Evolutionary conservation across 108 stramenopile species (phyloP).

Genomic region (Craspedostauros australis): DNA sequence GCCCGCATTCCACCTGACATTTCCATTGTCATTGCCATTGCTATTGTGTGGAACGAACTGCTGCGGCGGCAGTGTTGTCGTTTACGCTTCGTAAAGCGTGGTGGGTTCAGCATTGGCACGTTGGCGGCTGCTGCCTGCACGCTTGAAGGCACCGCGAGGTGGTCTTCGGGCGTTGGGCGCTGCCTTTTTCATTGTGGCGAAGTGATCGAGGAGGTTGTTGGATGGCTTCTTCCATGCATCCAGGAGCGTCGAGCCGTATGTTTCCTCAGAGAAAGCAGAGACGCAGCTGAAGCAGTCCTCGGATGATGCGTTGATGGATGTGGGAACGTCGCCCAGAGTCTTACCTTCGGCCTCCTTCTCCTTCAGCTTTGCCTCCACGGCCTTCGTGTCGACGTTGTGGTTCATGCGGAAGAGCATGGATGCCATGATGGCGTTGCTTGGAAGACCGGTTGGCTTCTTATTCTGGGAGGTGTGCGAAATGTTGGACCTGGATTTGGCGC

Average conservation of each 20-base stretch:
- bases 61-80: too few relatives aligned
- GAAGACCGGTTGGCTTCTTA: constrained; percentile 37
- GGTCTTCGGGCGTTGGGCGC: too few relatives aligned
- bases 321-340: constrained; percentile 19
- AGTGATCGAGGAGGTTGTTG: constrained; percentile 14
- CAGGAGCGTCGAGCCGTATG: constrained; percentile 5
- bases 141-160: too few relatives aligned
- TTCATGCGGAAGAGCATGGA: constrained; percentile 42
- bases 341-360: constrained; percentile 18
- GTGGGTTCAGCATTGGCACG: too few relatives aligned
- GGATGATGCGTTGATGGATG: constrained; percentile 11
- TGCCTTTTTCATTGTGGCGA: too few relatives aligned
- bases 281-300: constrained; percentile 14
- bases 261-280: constrained; percentile 33
- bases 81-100: too few relatives aligned
- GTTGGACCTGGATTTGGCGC: not conserved
- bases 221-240: constrained; percentile 28
- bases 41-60: too few relatives aligned
- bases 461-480: not conserved
- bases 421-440: constrained; percentile 41
- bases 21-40: too few relatives aligned
- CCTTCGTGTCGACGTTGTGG: constrained; percentile 16
- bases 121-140: too few relatives aligned
- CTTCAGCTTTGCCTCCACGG: constrained; percentile 29
- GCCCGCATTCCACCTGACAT: too few relatives aligned